These are phyloP conservation scores for Microdochium bolleyi DNA, from an alignment of 2,329 filamentous ascomycete species.

Conservation along the genomic window DNA sequence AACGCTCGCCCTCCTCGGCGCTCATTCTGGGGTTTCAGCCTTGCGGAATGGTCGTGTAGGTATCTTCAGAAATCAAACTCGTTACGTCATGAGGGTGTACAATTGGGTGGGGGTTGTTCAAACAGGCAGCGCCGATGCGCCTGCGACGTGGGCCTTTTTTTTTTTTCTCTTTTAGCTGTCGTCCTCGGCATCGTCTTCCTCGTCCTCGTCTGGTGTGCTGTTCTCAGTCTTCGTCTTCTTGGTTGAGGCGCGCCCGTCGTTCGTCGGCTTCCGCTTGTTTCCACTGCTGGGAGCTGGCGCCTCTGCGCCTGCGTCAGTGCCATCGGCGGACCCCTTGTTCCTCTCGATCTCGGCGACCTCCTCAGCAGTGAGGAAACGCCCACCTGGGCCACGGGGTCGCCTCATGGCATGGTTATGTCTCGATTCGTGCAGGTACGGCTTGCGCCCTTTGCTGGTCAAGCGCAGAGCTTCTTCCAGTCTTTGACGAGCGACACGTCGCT, in stretches of 20 bases:
- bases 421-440: slow-evolving; percentile 95
- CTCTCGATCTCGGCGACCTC: slow-evolving; percentile 88
- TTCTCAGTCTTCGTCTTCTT: slow-evolving; percentile 42
- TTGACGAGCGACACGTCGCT: slow-evolving; percentile 86
- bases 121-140: slow-evolving; percentile 4
- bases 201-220: slow-evolving; percentile 34
- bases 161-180: slow-evolving; percentile 26
- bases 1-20: not conserved
- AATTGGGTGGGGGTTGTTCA: slow-evolving; percentile 7
- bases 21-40: not conserved
- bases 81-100: slow-evolving; percentile 24
- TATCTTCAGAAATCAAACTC: slow-evolving; percentile 15
- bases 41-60: not conserved
- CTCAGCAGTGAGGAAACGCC: slow-evolving; percentile 91
- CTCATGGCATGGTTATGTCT: slow-evolving; percentile 98
- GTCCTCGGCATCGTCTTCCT: slow-evolving; percentile 33
- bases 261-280: slow-evolving; percentile 54
- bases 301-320: slow-evolving; percentile 22
- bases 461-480: slow-evolving; percentile 88
- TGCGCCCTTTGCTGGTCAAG: slow-evolving; percentile 88
- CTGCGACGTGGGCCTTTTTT: slow-evolving; percentile 4
- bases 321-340: slow-evolving; percentile 37
- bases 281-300: slow-evolving; percentile 20
- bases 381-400: slow-evolving; percentile 84
- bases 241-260: slow-evolving; percentile 34